Conservation (phyloP, 805 yeast genomes). For the Dipodascus geniculatus region DNA sequence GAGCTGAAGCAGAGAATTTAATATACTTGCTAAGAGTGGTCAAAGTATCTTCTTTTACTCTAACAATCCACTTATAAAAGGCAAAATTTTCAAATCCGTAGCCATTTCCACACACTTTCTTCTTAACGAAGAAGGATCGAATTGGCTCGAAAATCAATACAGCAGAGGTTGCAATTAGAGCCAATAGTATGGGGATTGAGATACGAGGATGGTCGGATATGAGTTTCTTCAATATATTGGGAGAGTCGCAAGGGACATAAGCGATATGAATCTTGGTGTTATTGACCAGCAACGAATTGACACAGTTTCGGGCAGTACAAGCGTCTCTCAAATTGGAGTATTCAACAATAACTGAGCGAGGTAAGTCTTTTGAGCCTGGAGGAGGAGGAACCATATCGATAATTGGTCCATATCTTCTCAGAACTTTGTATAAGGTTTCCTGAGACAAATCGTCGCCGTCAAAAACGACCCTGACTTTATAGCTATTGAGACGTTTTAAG, state of each 20-base stretch:
- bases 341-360: slow-evolving; percentile 41
- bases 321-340: slow-evolving; percentile 56
- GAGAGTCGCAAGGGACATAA: slow-evolving; percentile 48
- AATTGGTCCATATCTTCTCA: slow-evolving; percentile 81
- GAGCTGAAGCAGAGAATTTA: slow-evolving; percentile 24
- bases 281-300: slow-evolving; percentile 56
- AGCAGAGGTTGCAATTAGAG: slow-evolving; percentile 68
- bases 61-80: not conserved
- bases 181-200: slow-evolving; percentile 68
- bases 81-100: not conserved
- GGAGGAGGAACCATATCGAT: slow-evolving; percentile 54
- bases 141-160: slow-evolving; percentile 89
- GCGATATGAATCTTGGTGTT: slow-evolving; percentile 58
- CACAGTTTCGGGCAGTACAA: slow-evolving; percentile 79
- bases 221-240: slow-evolving; percentile 36
- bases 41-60: slow-evolving; percentile 20
- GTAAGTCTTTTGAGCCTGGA: slow-evolving; percentile 33
- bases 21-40: slow-evolving; percentile 27
- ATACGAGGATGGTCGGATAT: slow-evolving; percentile 70
- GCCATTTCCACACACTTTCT: slow-evolving; percentile 37
- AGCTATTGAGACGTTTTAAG: slow-evolving; percentile 62
- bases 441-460: slow-evolving; percentile 70
- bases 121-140: slow-evolving; percentile 64
- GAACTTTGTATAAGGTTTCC: slow-evolving; percentile 67
- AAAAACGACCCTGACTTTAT: slow-evolving; percentile 50